Percentiles rank a stretch among this genome's conserved stretches.
Conservation (phyloP, 2,329 filamentous ascomycete species). For the Moelleriella libera region DNA sequence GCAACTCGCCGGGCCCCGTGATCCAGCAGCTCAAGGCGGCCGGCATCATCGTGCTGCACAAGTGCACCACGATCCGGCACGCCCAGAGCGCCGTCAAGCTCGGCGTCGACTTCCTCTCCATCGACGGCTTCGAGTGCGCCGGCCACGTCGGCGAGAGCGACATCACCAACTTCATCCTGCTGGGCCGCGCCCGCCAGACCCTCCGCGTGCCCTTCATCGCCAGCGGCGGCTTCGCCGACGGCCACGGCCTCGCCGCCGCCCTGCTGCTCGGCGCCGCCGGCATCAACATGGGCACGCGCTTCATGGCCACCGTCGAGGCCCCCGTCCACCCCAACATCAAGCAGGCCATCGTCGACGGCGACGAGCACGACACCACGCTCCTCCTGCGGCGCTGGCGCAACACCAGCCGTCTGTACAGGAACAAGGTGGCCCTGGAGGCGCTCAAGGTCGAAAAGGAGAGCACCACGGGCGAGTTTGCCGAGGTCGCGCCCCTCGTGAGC, state of each 20-base stretch:
- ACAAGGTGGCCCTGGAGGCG: constrained; percentile 73
- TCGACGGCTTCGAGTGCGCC: constrained; percentile 96
- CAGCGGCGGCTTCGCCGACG: constrained; percentile 89
- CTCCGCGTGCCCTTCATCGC: constrained; percentile 87
- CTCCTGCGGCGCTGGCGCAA: constrained; percentile 87
- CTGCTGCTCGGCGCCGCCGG: constrained; percentile 81
- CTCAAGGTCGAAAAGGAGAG: constrained; percentile 74
- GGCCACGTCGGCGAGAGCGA: constrained; percentile 78
- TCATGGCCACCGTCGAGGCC: constrained; percentile 91
- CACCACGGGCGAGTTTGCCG: constrained; percentile 72
- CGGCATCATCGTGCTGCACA: constrained; percentile 73
- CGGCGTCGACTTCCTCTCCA: constrained; percentile 90
- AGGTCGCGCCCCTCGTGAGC: constrained; percentile 76
- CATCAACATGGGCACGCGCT: constrained; percentile 96
- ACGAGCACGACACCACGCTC: constrained; percentile 84
- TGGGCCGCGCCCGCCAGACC: constrained; percentile 71
- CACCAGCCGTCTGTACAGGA: constrained; percentile 76
- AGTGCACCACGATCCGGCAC: constrained; percentile 93
- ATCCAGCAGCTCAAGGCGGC: constrained; percentile 78
- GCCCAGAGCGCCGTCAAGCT: constrained; percentile 84
- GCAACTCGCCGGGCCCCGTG: constrained; percentile 77
- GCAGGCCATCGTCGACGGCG: constrained; percentile 72
- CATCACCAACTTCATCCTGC: constrained; percentile 81
- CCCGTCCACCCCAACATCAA: constrained; percentile 93
- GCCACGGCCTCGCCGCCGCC: constrained; percentile 81